A percentile compares a stretch with the other conserved stretches of the same genome.
Evolutionary conservation across 352 stramenopile genomes (phyloP).

Genomic region (Globisporangium radiosum): DNA sequence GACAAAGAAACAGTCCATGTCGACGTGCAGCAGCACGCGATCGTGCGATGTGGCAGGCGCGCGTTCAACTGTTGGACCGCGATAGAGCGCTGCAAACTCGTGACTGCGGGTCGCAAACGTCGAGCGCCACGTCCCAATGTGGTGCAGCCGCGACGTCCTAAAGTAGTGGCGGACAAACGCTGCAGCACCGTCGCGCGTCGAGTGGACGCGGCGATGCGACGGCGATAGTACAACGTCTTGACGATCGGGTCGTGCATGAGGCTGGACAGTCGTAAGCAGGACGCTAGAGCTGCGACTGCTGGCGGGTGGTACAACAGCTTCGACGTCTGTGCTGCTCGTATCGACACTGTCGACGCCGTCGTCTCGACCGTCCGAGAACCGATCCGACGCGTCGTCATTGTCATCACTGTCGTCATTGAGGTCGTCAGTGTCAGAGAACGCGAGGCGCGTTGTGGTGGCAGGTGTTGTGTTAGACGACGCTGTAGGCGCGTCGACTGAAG

Average conservation of each 20-base stretch:
- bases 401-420: not conserved
- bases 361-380: not conserved
- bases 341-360: not conserved
- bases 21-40: slow-evolving; percentile 92
- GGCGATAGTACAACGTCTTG: not conserved
- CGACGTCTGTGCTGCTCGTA: too few species aligned
- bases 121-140: slow-evolving; percentile 75
- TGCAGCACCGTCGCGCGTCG: slow-evolving; percentile 50
- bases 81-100: slow-evolving; percentile 63
- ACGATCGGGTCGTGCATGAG: not conserved
- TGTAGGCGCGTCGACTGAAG: not conserved
- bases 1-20: slow-evolving; percentile 98
- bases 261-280: too few species aligned
- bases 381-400: not conserved
- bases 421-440: not conserved
- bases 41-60: slow-evolving; percentile 27
- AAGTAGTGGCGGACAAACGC: slow-evolving; percentile 79
- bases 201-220: slow-evolving; percentile 31
- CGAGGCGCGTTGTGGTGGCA: not conserved
- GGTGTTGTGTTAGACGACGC: not conserved
- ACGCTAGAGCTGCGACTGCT: not conserved
- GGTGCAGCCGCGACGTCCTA: slow-evolving; percentile 77
- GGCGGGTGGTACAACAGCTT: too few species aligned
- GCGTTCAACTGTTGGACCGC: slow-evolving; percentile 28
- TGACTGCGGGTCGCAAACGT: slow-evolving; percentile 65